A percentile compares a stretch with the other conserved stretches of the same genome.
These are phyloP conservation scores for Aureobasidium sp. DNA, from an alignment of 2,329 filamentous ascomycete genomes.

Conservation along the genomic window DNA sequence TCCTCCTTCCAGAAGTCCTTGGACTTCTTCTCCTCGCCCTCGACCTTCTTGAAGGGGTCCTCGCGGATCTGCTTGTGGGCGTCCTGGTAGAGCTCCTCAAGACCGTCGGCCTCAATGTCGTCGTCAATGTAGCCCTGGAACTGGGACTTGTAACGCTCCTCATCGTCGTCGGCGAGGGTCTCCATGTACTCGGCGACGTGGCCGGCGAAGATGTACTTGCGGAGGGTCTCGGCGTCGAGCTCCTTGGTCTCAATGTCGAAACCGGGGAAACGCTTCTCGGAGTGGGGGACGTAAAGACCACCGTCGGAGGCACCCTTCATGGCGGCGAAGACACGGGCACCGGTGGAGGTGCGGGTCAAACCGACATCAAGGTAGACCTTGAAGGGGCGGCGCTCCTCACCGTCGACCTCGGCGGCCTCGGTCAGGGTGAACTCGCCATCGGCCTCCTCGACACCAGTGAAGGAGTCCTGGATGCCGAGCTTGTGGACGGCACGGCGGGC, in stretches of 20 bases:
- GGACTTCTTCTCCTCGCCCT: conserved; percentile 76
- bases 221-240: conserved; percentile 91
- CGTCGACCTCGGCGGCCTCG: conserved; percentile 85
- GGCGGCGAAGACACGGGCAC: conserved; percentile 97
- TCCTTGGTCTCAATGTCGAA: conserved; percentile 97
- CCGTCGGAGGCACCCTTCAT: conserved; percentile 99
- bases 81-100: conserved; percentile 94
- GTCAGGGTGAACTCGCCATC: conserved; percentile 95
- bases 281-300: conserved; percentile 95
- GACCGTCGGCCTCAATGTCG: conserved; percentile 88
- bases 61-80: conserved; percentile 95
- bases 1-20: conserved; percentile 73
- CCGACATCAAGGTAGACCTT: conserved; percentile 98
- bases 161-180: conserved; percentile 96
- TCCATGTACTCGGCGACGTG: conserved; percentile 99
- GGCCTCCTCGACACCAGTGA: conserved; percentile 92
- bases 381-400: conserved; percentile 89
- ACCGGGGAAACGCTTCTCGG: conserved; percentile 98
- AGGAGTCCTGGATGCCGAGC: conserved; percentile 89
- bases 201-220: conserved; percentile 98
- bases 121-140: conserved; percentile 98
- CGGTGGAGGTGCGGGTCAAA: conserved; percentile 93
- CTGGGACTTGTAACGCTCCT: conserved; percentile 98
- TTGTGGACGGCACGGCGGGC: conserved; percentile 96
- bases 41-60: conserved; percentile 93